Evolutionary conservation across 2,329 filamentous ascomycete species (phyloP), one percentile per base, ranked within the genome.

Genomic region (Colletotrichum sp.): DNA sequence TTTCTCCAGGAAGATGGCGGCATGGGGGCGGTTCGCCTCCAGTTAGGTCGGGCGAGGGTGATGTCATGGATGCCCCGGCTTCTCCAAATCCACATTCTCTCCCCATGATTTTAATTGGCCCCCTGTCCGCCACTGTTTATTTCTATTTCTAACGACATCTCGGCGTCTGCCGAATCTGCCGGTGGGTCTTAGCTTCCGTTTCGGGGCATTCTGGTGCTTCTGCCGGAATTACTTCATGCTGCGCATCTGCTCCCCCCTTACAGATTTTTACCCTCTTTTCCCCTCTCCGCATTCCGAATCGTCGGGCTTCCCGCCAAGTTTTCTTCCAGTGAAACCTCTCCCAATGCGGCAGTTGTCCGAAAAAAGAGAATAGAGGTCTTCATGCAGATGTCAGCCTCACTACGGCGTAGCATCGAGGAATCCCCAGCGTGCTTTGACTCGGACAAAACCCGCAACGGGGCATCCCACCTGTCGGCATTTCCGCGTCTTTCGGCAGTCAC

Each of bases 41-140:
- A 36, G 32, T 32, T 4, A 15, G 26, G 30, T 16, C 52, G 30
- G 59, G 57, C 21, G 49, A 62, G 34, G 32, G 26, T 73, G 73
- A 65, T 69, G 73, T 65, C 73, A 73, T 76, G 70, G 63, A 24
- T 65, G 34, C 63, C 63, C 64, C 21, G 21, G 18, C 64, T 71
- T 72, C 62, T 12, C 68, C 30, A n/a, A 55, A 32, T 49, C 34
- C 67, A 52, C 18, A 62, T 24, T n/a, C 52, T 30, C 34, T 30
- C 52, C 28, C 28, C 12, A n/a, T n/a, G 32, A 44, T 62, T 24
- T 26, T 21, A 13, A 16, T 44, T 52, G 9, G 6, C 28, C 68
- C 68, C 49, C 26, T 26, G 49, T 28, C 57, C 9, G 36, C n/a
- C 36, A 52, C 26, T 5, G 24, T 60, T 52, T 32, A 60, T 18